Conservation (phyloP, 1,284 basidiomycete species). For the Ceratobasidium sp. region DNA sequence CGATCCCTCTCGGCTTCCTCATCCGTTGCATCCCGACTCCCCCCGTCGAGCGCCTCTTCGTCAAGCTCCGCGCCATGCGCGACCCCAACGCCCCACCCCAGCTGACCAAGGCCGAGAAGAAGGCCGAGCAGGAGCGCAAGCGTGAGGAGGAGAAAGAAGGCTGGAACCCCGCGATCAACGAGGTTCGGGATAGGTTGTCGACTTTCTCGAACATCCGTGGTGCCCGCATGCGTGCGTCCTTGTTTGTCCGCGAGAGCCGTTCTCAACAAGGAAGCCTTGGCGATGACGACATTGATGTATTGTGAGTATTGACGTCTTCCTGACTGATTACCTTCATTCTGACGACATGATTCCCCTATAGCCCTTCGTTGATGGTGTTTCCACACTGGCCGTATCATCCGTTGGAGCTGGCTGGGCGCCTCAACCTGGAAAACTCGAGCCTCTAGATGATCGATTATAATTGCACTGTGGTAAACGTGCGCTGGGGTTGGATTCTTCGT, state of each 20-base stretch:
- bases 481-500: too few species aligned
- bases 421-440: slow-evolving; percentile 65
- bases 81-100: slow-evolving; percentile 74
- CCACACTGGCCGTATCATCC: slow-evolving; percentile 83
- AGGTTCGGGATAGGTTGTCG: slow-evolving; percentile 83
- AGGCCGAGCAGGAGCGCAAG: too few species aligned
- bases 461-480: too few species aligned
- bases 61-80: slow-evolving; percentile 67
- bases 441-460: too few species aligned
- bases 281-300: slow-evolving; percentile 44
- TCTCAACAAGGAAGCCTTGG: slow-evolving; percentile 59
- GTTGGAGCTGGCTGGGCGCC: too few species aligned
- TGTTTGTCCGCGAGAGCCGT: slow-evolving; percentile 79
- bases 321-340: too few species aligned
- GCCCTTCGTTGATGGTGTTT: slow-evolving; percentile 80
- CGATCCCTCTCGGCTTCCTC: slow-evolving; percentile 86
- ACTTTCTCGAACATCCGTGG: slow-evolving; percentile 84
- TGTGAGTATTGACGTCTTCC: too few species aligned
- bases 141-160: slow-evolving; percentile 55
- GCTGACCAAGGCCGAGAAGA: slow-evolving; percentile 59
- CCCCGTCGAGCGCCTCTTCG: slow-evolving; percentile 78
- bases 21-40: slow-evolving; percentile 82
- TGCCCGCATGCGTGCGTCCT: slow-evolving; percentile 81
- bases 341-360: slow-evolving; percentile 45
- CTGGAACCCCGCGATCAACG: slow-evolving; percentile 73